These are phyloP conservation scores for Fusarium mundagurra DNA, from an alignment of 2,329 filamentous ascomycete species.

Conservation along the genomic window DNA sequence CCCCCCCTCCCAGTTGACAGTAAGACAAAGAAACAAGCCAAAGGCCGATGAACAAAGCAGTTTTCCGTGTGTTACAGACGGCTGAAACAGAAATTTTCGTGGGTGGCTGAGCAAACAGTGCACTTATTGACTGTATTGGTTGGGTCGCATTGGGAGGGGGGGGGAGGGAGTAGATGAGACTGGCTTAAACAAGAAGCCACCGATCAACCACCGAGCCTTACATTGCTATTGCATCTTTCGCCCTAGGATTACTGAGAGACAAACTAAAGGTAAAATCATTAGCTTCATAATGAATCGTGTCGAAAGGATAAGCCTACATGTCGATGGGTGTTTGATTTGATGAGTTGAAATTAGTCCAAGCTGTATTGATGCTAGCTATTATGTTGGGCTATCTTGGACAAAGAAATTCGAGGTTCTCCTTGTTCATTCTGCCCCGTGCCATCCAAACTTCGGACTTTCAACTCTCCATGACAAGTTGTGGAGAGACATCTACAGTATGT, in stretches of 20 bases:
- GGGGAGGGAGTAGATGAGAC: neutral
- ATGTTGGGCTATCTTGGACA: too few relatives aligned
- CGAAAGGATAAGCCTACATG: too few relatives aligned
- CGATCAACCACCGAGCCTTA: neutral
- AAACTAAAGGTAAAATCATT: neutral
- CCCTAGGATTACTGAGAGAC: neutral
- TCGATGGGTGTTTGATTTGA: too few relatives aligned
- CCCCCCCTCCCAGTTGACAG: neutral
- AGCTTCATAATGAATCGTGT: neutral
- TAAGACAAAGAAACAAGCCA: neutral
- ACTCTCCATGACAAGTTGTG: too few relatives aligned
- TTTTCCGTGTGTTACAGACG: neutral
- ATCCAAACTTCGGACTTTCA: too few relatives aligned
- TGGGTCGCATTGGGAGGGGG: neutral
- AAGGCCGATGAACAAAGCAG: neutral
- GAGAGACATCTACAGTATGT: neutral
- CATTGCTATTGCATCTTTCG: neutral
- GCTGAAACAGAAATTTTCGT: neutral
- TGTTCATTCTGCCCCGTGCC: too few relatives aligned
- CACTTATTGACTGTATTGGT: neutral
- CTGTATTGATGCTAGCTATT: too few relatives aligned
- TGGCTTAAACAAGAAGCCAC: neutral
- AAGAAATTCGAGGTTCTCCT: too few relatives aligned
- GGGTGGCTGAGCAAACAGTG: neutral
- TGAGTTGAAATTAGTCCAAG: too few relatives aligned